Evolutionary conservation across 805 yeast species (phyloP).

Genomic region (Candida cerambycidarum): DNA sequence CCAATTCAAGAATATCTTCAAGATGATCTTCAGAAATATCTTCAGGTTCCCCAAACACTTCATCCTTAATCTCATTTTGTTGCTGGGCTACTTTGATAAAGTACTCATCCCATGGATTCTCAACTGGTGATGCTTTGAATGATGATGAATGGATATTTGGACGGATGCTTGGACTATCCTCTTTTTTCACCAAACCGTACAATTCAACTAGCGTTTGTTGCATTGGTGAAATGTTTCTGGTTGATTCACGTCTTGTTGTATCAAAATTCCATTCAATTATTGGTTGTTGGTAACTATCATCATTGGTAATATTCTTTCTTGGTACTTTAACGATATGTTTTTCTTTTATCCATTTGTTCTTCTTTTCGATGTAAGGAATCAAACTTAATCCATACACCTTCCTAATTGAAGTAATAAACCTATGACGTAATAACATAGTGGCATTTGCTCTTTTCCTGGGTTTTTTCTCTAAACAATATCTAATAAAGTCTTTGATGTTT

Average conservation of each 20-base stretch:
- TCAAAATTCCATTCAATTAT: conserved; percentile 16
- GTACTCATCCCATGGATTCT: conserved; percentile 5
- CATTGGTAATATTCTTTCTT: conserved; percentile 6
- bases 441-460: conserved; percentile 69
- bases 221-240: conserved; percentile 15
- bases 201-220: conserved; percentile 12
- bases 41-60: no score
- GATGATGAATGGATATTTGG: no score
- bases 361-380: conserved; percentile 40
- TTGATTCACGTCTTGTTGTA: no score
- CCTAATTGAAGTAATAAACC: conserved; percentile 47
- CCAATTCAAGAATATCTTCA: neutral
- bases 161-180: no score
- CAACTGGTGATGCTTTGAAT: neutral
- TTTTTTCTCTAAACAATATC: conserved; percentile 63
- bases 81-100: neutral
- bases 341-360: conserved; percentile 32
- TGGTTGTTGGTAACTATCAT: conserved; percentile 3
- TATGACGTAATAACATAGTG: conserved; percentile 48
- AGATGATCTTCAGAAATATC: neutral
- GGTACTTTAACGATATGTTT: conserved; percentile 19
- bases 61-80: neutral
- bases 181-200: neutral
- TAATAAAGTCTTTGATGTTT: conserved; percentile 65
- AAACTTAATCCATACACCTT: conserved; percentile 21